These are phyloP conservation scores for Mortierella sp. DNA, from an alignment of 371 early-diverging fungal species.

Conservation along the genomic window DNA sequence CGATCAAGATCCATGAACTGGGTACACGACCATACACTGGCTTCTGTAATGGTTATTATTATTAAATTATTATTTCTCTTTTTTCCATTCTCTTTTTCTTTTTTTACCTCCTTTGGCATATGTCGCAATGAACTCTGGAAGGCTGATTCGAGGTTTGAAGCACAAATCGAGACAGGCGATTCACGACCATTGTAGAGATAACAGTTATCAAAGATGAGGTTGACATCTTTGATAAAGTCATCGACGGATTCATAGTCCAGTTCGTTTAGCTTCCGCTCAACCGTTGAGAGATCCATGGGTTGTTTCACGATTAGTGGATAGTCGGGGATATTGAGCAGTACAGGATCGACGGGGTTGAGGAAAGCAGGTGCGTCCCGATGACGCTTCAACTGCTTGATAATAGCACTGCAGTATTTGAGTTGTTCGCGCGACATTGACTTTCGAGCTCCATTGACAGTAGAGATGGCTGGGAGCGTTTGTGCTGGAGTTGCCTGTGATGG, in stretches of 20 bases:
- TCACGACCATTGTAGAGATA: slow-evolving; percentile 88
- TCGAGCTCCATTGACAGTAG: slow-evolving; percentile 25
- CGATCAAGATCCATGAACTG: no score
- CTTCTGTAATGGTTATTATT: no score
- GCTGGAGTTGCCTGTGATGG: neutral
- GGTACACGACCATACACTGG: no score
- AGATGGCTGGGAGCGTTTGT: neutral
- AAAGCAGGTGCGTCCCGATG: slow-evolving; percentile 86
- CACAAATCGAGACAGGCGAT: slow-evolving; percentile 79
- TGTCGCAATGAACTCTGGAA: slow-evolving; percentile 78
- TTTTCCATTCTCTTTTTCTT: no score
- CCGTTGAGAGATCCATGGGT: slow-evolving; percentile 98
- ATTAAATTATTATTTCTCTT: no score
- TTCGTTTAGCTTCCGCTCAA: slow-evolving; percentile 84
- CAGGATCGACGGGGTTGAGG: slow-evolving; percentile 94
- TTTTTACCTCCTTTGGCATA: slow-evolving; percentile 62
- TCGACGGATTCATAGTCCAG: slow-evolving; percentile 71
- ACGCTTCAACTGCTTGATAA: slow-evolving; percentile 78
- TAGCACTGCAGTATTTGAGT: slow-evolving; percentile 80
- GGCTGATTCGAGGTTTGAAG: slow-evolving; percentile 77
- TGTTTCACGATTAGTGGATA: slow-evolving; percentile 92
- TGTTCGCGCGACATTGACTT: slow-evolving; percentile 80
- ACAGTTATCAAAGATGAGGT: slow-evolving; percentile 88
- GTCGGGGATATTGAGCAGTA: slow-evolving; percentile 91
- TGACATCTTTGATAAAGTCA: slow-evolving; percentile 81